Percentiles rank a stretch among this genome's conserved stretches.
phyloP scores from a whole-genome alignment of 2,329 filamentous ascomycete genomes.

The Talaromyces rugulosus region DNA sequence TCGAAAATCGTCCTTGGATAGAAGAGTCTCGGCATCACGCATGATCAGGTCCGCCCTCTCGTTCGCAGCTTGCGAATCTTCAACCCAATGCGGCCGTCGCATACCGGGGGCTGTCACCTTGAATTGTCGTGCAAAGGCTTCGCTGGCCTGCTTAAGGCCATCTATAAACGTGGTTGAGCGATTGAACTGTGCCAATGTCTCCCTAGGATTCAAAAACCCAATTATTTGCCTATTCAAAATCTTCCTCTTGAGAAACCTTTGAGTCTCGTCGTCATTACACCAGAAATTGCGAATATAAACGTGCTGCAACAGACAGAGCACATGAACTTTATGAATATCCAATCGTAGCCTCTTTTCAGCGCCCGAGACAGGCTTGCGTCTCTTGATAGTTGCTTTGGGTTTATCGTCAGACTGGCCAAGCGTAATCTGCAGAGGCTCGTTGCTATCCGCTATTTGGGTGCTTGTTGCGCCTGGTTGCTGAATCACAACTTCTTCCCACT shows the following conservation, averaged over 20 bases:
- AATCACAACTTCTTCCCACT: constrained; percentile 46
- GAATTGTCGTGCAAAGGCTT: constrained; percentile 67
- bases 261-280: constrained; percentile 74
- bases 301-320: constrained; percentile 78
- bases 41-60: constrained; percentile 56
- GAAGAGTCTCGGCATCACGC: constrained; percentile 61
- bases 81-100: constrained; percentile 69
- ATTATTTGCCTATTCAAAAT: constrained; percentile 64
- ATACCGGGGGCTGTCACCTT: constrained; percentile 67
- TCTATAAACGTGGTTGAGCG: constrained; percentile 72
- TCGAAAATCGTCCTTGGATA: constrained; percentile 70
- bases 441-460: constrained; percentile 17
- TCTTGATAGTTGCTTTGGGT: constrained; percentile 23
- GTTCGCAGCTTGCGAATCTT: constrained; percentile 58
- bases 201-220: constrained; percentile 64
- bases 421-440: constrained; percentile 33
- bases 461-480: constrained; percentile 26
- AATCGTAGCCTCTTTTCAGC: constrained; percentile 60
- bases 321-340: constrained; percentile 78
- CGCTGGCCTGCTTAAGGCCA: constrained; percentile 66
- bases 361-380: constrained; percentile 51
- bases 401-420: constrained; percentile 28
- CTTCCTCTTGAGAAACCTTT: constrained; percentile 57
- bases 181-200: constrained; percentile 67
- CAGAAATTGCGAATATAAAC: constrained; percentile 74